Conservation (phyloP, 2,329 filamentous ascomycete genomes). For the Colletotrichum shisoi region DNA sequence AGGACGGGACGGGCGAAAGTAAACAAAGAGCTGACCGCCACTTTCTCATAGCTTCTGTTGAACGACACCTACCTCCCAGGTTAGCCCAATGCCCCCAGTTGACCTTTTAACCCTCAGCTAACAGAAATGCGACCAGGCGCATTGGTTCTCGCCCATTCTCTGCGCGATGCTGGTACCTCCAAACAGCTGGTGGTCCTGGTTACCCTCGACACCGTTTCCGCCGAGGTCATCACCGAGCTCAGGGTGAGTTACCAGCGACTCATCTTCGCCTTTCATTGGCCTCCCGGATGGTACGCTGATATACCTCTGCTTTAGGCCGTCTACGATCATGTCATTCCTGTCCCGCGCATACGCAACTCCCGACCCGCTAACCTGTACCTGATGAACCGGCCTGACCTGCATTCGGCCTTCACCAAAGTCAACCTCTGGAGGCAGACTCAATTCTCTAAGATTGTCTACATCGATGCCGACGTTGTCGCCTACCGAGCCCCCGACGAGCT, state of each 20-base stretch:
- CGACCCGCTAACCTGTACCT: slow-evolving; percentile 83
- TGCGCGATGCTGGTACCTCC: slow-evolving; percentile 86
- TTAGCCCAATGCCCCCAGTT: slow-evolving; percentile 53
- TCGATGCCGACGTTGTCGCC: slow-evolving; percentile 93
- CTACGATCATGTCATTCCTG: slow-evolving; percentile 88
- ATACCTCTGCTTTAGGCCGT: slow-evolving; percentile 64
- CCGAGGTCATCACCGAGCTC: slow-evolving; percentile 79
- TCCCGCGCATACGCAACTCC: slow-evolving; percentile 79
- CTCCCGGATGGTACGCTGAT: slow-evolving; percentile 11
- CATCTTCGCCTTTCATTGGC: neutral
- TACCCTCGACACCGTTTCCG: slow-evolving; percentile 79
- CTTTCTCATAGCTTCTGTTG: slow-evolving; percentile 75
- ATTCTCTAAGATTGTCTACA: slow-evolving; percentile 90
- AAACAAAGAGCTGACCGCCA: slow-evolving; percentile 41
- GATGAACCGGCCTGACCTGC: slow-evolving; percentile 89
- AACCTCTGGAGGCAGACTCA: slow-evolving; percentile 90
- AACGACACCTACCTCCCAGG: slow-evolving; percentile 93
- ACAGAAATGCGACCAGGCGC: slow-evolving; percentile 68
- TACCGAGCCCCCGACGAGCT: slow-evolving; percentile 92
- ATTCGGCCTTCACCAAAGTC: slow-evolving; percentile 96
- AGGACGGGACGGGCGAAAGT: slow-evolving; percentile 16
- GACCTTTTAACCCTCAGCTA: slow-evolving; percentile 37
- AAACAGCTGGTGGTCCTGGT: slow-evolving; percentile 87
- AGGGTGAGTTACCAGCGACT: slow-evolving; percentile 60
- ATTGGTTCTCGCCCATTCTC: slow-evolving; percentile 89